phyloP scores from a whole-genome alignment of 331 rosid species.

The Acacia pycnantha region DNA sequence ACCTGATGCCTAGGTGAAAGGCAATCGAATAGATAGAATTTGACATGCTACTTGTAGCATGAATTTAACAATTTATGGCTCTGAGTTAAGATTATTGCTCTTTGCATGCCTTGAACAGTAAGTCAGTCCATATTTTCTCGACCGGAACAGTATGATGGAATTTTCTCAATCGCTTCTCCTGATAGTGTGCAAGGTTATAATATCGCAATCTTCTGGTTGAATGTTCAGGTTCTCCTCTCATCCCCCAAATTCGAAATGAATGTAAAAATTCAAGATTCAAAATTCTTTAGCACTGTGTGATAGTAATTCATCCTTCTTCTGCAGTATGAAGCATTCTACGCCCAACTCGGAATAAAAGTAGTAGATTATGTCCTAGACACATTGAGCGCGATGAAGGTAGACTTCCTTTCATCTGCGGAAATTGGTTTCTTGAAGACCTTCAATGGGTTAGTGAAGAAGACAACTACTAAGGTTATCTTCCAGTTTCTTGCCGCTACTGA shows the following conservation, averaged over 20 bases:
- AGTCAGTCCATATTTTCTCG: conserved; percentile 56
- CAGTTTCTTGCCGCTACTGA: conserved; percentile 42
- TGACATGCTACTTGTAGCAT: neutral
- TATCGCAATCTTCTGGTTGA: conserved; percentile 57
- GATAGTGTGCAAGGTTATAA: conserved; percentile 31
- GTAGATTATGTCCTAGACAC: conserved; percentile 34
- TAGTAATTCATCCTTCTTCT: conserved; percentile 13
- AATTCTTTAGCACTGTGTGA: neutral
- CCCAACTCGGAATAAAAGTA: conserved; percentile 34
- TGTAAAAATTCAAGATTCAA: conserved; percentile 13
- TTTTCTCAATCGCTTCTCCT: conserved; percentile 39
- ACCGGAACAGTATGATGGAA: conserved; percentile 49
- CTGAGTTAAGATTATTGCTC: conserved; percentile 11
- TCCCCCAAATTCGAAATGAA: neutral
- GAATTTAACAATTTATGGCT: neutral
- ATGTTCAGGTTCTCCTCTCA: conserved; percentile 55
- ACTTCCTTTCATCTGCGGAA: conserved; percentile 70
- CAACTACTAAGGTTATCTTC: conserved; percentile 61
- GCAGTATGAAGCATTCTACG: conserved; percentile 72
- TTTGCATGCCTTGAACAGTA: conserved; percentile 47
- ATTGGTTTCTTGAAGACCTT: conserved; percentile 70
- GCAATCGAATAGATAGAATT: neutral
- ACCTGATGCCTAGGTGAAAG: neutral
- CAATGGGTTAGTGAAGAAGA: conserved; percentile 37
- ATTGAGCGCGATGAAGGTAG: conserved; percentile 19